Evolutionary conservation across 116 monocot genomes (phyloP).

Genomic region (Cymodocea nodosa): DNA sequence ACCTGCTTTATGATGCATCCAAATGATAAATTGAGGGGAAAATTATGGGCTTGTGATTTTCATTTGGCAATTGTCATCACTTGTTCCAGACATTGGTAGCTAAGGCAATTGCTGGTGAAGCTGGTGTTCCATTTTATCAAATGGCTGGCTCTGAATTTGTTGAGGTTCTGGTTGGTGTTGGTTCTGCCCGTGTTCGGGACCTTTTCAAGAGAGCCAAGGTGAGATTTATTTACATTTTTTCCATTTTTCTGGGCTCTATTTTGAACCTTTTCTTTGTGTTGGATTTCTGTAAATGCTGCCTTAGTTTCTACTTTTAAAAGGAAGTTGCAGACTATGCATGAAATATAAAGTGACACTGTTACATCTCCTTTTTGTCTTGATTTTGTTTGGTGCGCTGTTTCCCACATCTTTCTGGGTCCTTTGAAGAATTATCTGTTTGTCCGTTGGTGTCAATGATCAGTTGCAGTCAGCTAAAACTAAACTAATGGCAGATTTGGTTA

Average conservation of each 20-base stretch:
- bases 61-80: background rate
- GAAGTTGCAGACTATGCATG: too few relatives aligned
- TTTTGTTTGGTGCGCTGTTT: too few relatives aligned
- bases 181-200: conserved; percentile 71
- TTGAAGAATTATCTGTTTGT: too few relatives aligned
- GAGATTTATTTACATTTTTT: background rate
- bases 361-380: too few relatives aligned
- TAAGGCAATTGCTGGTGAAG: conserved; percentile 88
- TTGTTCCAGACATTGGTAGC: conserved; percentile 58
- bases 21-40: background rate
- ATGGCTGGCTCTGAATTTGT: conserved; percentile 93
- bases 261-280: too few relatives aligned
- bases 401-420: too few relatives aligned
- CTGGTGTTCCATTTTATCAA: conserved; percentile 85
- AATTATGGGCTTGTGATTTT: background rate
- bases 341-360: too few relatives aligned
- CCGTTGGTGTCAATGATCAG: too few relatives aligned
- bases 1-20: background rate
- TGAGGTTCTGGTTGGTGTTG: conserved; percentile 88
- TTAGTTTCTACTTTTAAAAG: too few relatives aligned
- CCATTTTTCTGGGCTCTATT: background rate
- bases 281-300: too few relatives aligned
- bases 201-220: conserved; percentile 83
- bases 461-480: too few relatives aligned
- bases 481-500: too few relatives aligned